These are phyloP conservation scores for Podochytrium sp. DNA, from an alignment of 192 early-diverging fungal species.

Conservation along the genomic window DNA sequence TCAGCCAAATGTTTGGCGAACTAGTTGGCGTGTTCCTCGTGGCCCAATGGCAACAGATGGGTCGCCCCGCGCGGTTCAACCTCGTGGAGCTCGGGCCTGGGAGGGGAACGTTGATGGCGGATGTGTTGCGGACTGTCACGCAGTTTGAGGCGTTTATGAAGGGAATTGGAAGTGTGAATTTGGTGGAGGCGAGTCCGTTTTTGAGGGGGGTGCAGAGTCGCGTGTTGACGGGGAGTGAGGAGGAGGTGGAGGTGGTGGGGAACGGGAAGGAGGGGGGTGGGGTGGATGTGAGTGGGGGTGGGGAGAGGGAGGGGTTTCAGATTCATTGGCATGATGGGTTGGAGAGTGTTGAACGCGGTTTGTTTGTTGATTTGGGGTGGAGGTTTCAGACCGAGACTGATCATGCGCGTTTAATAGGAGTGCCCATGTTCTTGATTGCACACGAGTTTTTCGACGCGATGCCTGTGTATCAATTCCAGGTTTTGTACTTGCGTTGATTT, in stretches of 20 bases:
- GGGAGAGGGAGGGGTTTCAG: constrained; percentile 20
- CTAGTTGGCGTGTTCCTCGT: constrained; percentile 89
- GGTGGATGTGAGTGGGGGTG: neutral
- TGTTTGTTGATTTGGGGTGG: constrained; percentile 15
- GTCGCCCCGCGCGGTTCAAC: constrained; percentile 41
- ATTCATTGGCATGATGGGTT: constrained; percentile 73
- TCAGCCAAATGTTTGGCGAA: constrained; percentile 98
- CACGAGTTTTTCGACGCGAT: constrained; percentile 99
- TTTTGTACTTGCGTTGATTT: constrained; percentile 32
- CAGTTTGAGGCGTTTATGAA: constrained; percentile 72
- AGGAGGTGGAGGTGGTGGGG: neutral
- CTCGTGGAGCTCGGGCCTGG: constrained; percentile 83
- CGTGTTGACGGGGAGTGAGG: constrained; percentile 18
- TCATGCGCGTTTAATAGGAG: neutral
- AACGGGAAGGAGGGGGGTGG: neutral
- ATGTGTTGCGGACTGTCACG: constrained; percentile 76
- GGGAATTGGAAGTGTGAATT: constrained; percentile 67
- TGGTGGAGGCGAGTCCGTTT: constrained; percentile 85
- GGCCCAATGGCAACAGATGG: constrained; percentile 76
- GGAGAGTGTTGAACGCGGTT: constrained; percentile 55
- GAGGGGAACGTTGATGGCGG: constrained; percentile 90
- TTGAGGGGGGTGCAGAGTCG: constrained; percentile 57
- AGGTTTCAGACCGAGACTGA: constrained; percentile 15
- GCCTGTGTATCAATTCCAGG: constrained; percentile 84
- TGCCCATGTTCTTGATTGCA: constrained; percentile 75